Percentiles rank a stretch among this genome's conserved stretches.
phyloP scores from a whole-genome alignment of 2,329 filamentous ascomycete genomes.

The Fusarium equiseti region DNA sequence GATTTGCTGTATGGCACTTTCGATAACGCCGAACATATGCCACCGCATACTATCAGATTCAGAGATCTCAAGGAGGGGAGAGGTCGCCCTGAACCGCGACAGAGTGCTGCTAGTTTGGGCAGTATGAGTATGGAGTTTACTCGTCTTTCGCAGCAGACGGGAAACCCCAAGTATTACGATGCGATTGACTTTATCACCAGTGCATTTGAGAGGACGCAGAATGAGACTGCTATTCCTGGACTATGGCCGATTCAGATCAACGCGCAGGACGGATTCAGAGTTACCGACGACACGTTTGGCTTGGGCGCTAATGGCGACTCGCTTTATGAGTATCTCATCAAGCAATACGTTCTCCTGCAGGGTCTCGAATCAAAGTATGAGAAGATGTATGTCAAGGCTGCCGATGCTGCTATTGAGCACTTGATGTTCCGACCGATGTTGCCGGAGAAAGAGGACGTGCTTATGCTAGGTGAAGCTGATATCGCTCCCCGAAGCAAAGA shows the following conservation, averaged over 20 bases:
- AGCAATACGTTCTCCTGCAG: slow-evolving; percentile 75
- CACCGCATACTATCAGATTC: slow-evolving; percentile 61
- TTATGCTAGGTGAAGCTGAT: slow-evolving; percentile 64
- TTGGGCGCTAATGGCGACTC: slow-evolving; percentile 67
- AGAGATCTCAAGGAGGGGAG: slow-evolving; percentile 52
- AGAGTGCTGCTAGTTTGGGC: slow-evolving; percentile 58
- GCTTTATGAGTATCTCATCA: slow-evolving; percentile 73
- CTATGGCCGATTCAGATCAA: slow-evolving; percentile 72
- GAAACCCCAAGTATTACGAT: slow-evolving; percentile 70
- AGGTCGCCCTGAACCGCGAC: slow-evolving; percentile 48
- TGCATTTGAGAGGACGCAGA: slow-evolving; percentile 65
- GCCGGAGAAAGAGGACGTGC: slow-evolving; percentile 67
- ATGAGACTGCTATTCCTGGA: slow-evolving; percentile 66
- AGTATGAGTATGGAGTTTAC: slow-evolving; percentile 73
- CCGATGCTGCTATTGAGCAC: slow-evolving; percentile 69
- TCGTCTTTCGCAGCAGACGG: slow-evolving; percentile 70
- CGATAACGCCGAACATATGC: slow-evolving; percentile 75
- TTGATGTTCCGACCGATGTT: slow-evolving; percentile 76
- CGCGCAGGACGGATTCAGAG: slow-evolving; percentile 38
- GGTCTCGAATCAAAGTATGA: slow-evolving; percentile 60
- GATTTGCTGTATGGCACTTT: slow-evolving; percentile 73
- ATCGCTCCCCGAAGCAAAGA: slow-evolving; percentile 49
- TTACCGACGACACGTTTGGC: slow-evolving; percentile 56
- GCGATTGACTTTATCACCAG: slow-evolving; percentile 69
- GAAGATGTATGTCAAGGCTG: slow-evolving; percentile 57